Percentiles rank a stretch among this genome's conserved stretches.
Evolutionary conservation across 2,329 filamentous ascomycete genomes (phyloP).

Genomic region (Calonectria henricotiae): DNA sequence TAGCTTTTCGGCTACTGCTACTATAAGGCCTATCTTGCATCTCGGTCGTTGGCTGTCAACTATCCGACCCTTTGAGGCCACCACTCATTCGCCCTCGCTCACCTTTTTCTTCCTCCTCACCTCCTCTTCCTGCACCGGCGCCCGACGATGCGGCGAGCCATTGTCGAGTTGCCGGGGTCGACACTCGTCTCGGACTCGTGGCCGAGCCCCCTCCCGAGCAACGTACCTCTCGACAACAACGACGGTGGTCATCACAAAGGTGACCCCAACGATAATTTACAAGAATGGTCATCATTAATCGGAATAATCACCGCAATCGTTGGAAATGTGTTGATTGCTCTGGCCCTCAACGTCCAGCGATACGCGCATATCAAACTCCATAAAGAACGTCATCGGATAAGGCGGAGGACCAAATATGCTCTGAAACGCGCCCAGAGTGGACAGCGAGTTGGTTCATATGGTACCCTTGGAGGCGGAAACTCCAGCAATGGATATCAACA

Average conservation of each 20-base stretch:
- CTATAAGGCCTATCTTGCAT: slow-evolving; percentile 32
- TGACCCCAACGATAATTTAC: slow-evolving; percentile 66
- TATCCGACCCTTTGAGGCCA: slow-evolving; percentile 1
- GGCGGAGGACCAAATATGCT: slow-evolving; percentile 70
- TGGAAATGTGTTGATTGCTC: slow-evolving; percentile 93
- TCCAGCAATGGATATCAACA: slow-evolving; percentile 48
- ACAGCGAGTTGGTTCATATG: slow-evolving; percentile 55
- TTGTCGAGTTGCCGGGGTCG: slow-evolving; percentile 49
- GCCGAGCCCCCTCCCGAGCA: slow-evolving; percentile 39
- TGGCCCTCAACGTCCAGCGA: slow-evolving; percentile 95
- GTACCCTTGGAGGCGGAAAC: slow-evolving; percentile 52
- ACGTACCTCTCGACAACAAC: slow-evolving; percentile 41
- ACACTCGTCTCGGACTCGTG: slow-evolving; percentile 43
- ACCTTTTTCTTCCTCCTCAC: slow-evolving; percentile 36
- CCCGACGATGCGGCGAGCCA: slow-evolving; percentile 51
- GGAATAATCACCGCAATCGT: slow-evolving; percentile 94
- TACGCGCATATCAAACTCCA: slow-evolving; percentile 93
- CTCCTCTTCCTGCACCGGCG: slow-evolving; percentile 37
- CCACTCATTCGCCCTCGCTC: slow-evolving; percentile 33
- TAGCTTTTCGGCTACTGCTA: slow-evolving; percentile 40
- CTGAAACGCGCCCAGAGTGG: slow-evolving; percentile 63
- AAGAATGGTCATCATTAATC: slow-evolving; percentile 92
- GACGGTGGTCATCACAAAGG: slow-evolving; percentile 58
- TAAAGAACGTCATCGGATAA: slow-evolving; percentile 75
- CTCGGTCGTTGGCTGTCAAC: slow-evolving; percentile 26